Conservation (phyloP, 257 asterid species). For the Capsicum chinense region DNA sequence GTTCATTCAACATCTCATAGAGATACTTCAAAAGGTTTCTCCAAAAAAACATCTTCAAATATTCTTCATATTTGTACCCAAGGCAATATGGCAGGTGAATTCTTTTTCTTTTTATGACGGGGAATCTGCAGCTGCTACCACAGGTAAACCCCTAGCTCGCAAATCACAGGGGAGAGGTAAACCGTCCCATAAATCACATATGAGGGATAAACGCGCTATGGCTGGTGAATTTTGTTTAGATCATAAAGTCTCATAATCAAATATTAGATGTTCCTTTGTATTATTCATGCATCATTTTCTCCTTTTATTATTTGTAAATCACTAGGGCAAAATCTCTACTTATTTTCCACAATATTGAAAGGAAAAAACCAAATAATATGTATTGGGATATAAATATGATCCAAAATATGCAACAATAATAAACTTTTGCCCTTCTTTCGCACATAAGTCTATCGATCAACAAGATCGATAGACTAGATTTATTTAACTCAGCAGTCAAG, state of each 20-base stretch:
- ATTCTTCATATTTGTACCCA: background rate
- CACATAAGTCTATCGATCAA: background rate
- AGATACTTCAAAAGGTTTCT: background rate
- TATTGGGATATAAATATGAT: background rate
- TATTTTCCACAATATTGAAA: background rate
- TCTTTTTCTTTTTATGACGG: background rate
- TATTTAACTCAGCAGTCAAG: too few relatives aligned
- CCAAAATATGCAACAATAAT: background rate
- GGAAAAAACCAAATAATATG: background rate
- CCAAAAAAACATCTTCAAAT: background rate
- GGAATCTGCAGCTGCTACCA: background rate
- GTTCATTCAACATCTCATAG: background rate
- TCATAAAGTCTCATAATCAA: background rate
- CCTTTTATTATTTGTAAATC: background rate
- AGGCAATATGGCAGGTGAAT: background rate
- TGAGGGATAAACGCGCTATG: background rate
- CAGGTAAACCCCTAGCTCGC: background rate
- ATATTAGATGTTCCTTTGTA: background rate
- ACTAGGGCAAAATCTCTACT: background rate
- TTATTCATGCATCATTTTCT: conserved; percentile 1
- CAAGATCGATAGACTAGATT: background rate
- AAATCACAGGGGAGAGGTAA: background rate
- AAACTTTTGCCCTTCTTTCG: background rate
- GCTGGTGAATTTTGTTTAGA: background rate
- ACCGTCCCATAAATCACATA: background rate